These are phyloP conservation scores for Ascochyta clinopodiicola DNA, from an alignment of 2,329 filamentous ascomycete genomes.

Conservation along the genomic window DNA sequence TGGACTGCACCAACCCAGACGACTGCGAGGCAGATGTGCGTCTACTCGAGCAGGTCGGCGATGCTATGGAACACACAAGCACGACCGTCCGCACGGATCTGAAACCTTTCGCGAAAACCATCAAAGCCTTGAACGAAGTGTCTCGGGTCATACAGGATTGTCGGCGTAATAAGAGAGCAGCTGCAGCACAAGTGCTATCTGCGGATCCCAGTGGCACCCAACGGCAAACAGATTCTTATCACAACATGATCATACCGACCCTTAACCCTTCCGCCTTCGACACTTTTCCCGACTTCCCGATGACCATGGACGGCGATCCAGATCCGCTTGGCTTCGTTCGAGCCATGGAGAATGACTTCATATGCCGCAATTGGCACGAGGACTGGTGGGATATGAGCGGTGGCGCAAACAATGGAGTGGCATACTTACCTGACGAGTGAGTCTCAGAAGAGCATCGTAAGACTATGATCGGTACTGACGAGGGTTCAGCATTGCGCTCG, in stretches of 20 bases:
- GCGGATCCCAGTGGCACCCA: background rate
- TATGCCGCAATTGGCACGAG: conserved; percentile 38
- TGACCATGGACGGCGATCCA: conserved; percentile 26
- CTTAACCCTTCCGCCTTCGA: conserved; percentile 26
- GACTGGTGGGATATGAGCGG: conserved; percentile 37
- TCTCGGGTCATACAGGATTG: conserved; percentile 35
- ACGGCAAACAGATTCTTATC: background rate
- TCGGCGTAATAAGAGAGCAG: conserved; percentile 9
- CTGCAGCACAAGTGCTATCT: background rate
- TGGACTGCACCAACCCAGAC: conserved; percentile 28
- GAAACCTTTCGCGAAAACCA: conserved; percentile 32
- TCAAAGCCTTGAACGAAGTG: conserved; percentile 39
- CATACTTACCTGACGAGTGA: background rate
- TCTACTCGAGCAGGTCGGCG: conserved; percentile 30
- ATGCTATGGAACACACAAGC: conserved; percentile 29
- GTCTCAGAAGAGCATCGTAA: background rate
- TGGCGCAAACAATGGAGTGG: background rate
- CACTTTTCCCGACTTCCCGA: conserved; percentile 24
- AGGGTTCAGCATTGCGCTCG: too few relatives aligned
- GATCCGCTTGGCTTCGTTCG: conserved; percentile 35
- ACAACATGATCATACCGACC: conserved; percentile 15
- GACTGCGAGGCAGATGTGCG: conserved; percentile 36
- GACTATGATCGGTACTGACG: too few relatives aligned
- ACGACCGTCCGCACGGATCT: conserved; percentile 20
- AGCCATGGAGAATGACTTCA: conserved; percentile 40